Percentiles rank a stretch among this genome's conserved stretches.
phyloP scores from a whole-genome alignment of 495 filamentous ascomycete species.

The Neurospora tetrasperma region DNA sequence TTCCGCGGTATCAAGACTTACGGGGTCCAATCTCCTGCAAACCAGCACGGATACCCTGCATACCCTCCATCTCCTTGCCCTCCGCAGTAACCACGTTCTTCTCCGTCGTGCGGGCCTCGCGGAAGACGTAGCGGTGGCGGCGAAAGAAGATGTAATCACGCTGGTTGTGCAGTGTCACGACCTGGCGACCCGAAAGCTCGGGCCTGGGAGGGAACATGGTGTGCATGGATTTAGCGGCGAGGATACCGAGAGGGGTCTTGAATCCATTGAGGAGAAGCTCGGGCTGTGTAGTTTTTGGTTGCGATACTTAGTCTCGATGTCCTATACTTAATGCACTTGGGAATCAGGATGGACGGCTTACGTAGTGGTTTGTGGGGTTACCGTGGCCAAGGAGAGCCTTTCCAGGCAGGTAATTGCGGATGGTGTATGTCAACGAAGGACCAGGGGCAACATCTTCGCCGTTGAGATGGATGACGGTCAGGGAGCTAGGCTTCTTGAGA shows the following conservation, averaged over 20 bases:
- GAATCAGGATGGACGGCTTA: slow-evolving; percentile 2
- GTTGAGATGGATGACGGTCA: slow-evolving; percentile 69
- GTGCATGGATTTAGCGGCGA: slow-evolving; percentile 80
- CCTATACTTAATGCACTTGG: no score
- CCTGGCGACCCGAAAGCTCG: slow-evolving; percentile 73
- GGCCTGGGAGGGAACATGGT: slow-evolving; percentile 74
- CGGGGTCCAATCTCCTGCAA: slow-evolving; percentile 78
- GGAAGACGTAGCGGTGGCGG: slow-evolving; percentile 83
- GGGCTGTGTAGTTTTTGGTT: slow-evolving; percentile 30
- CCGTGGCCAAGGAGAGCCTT: slow-evolving; percentile 80
- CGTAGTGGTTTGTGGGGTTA: slow-evolving; percentile 72
- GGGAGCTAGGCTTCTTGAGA: slow-evolving; percentile 61
- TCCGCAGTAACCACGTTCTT: slow-evolving; percentile 77
- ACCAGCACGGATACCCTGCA: slow-evolving; percentile 72
- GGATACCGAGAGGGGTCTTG: slow-evolving; percentile 78
- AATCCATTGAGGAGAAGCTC: slow-evolving; percentile 95
- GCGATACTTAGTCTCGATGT: slow-evolving; percentile 6
- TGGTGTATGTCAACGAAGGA: slow-evolving; percentile 61
- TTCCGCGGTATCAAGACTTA: neutral
- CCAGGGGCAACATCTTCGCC: slow-evolving; percentile 47
- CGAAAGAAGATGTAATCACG: slow-evolving; percentile 89
- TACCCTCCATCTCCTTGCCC: slow-evolving; percentile 75
- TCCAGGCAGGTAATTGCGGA: slow-evolving; percentile 79
- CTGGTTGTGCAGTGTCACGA: slow-evolving; percentile 89
- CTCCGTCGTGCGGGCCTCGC: slow-evolving; percentile 74